Evolutionary conservation across 768 basidiomycete species (phyloP).

Genomic region (Dioszegia crocea): DNA sequence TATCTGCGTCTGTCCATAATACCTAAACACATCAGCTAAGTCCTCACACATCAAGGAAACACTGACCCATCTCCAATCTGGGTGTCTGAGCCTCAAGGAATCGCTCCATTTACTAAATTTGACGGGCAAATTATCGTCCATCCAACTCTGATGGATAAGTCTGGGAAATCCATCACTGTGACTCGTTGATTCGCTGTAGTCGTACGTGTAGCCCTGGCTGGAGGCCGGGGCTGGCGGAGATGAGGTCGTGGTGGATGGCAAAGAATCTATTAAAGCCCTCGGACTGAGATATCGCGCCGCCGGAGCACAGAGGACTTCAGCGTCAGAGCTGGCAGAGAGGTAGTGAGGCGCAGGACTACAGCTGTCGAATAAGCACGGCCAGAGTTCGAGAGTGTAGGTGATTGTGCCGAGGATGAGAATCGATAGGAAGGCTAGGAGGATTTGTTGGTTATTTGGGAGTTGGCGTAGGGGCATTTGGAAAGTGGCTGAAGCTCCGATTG

Average conservation of each 20-base stretch:
- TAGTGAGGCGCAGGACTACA: not conserved
- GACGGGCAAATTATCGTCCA: constrained; percentile 11
- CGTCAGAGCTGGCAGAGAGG: not conserved
- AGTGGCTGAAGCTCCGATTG: too few relatives aligned
- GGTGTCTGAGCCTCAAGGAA: constrained; percentile 13
- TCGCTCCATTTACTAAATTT: constrained; percentile 17
- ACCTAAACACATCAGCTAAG: constrained; percentile 7
- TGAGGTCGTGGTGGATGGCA: not conserved
- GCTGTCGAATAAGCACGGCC: not conserved
- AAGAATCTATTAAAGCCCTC: not conserved
- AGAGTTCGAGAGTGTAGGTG: not conserved
- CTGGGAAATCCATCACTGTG: constrained; percentile 2
- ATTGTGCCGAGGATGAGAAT: too few relatives aligned
- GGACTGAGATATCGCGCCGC: constrained; percentile 7
- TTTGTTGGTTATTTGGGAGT: too few relatives aligned
- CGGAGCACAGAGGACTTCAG: not conserved
- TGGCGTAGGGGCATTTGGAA: too few relatives aligned
- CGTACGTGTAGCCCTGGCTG: not conserved
- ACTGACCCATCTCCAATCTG: constrained; percentile 22
- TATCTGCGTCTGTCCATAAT: constrained; percentile 28
- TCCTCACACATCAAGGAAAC: not conserved
- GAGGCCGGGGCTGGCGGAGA: too few relatives aligned
- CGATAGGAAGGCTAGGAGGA: too few relatives aligned
- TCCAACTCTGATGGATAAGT: constrained; percentile 31
- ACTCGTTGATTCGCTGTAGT: too few relatives aligned